Evolutionary conservation across 108 stramenopile species (phyloP).

Genomic region (Skeletonema grethae): DNA sequence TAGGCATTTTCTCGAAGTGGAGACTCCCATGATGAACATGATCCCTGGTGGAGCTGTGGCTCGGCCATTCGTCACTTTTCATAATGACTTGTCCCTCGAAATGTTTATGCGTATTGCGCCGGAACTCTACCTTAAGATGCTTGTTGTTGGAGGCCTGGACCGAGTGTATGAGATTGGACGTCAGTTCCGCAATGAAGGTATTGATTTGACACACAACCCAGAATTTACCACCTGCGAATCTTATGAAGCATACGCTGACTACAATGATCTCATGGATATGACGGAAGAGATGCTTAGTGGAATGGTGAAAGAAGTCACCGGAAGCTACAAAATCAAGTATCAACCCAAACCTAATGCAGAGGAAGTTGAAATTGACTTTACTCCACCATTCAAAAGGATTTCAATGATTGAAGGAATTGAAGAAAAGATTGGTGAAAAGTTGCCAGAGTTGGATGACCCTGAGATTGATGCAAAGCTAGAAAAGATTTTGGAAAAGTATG

Average conservation of each 20-base stretch:
- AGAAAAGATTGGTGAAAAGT: slow-evolving; percentile 79
- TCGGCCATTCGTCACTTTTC: slow-evolving; percentile 97
- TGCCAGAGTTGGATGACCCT: slow-evolving; percentile 89
- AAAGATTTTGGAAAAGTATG: slow-evolving; percentile 70
- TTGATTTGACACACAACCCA: slow-evolving; percentile 99
- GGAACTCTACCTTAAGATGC: slow-evolving; percentile 98
- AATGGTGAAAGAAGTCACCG: slow-evolving; percentile 95
- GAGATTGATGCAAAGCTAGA: slow-evolving; percentile 81
- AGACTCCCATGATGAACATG: slow-evolving; percentile 99
- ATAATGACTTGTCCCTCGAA: slow-evolving; percentile 96
- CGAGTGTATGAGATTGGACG: slow-evolving; percentile 99
- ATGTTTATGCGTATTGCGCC: slow-evolving; percentile 96
- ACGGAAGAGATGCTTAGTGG: slow-evolving; percentile 96
- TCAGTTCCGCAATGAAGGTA: slow-evolving; percentile 99
- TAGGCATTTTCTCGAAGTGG: slow-evolving; percentile 97
- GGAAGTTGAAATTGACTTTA: slow-evolving; percentile 95
- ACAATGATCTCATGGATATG: slow-evolving; percentile 98
- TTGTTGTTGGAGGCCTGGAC: slow-evolving; percentile 97
- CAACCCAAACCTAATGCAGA: slow-evolving; percentile 89
- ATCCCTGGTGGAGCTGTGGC: slow-evolving; percentile 98
- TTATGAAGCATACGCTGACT: slow-evolving; percentile 99
- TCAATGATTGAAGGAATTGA: slow-evolving; percentile 97
- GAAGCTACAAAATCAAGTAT: slow-evolving; percentile 95
- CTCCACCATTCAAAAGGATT: slow-evolving; percentile 97
- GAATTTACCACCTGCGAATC: slow-evolving; percentile 99